These are phyloP conservation scores for Kwoniella europaea DNA, from an alignment of 768 basidiomycete genomes.

Conservation along the genomic window DNA sequence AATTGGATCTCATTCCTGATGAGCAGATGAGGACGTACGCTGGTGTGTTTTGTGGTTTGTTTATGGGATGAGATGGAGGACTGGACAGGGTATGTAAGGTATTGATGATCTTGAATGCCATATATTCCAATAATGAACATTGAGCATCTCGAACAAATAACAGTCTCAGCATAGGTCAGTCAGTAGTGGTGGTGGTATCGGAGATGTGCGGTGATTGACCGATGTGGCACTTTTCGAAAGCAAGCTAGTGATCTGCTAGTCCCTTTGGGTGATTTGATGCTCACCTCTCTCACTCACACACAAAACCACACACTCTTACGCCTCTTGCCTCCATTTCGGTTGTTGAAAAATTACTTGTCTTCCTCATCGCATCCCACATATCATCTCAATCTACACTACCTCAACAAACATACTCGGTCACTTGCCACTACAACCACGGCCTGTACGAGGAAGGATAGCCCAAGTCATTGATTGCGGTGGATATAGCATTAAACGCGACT, in stretches of 20 bases:
- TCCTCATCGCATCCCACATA: not conserved
- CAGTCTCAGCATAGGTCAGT: not conserved
- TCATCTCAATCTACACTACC: not conserved
- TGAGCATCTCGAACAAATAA: conserved; percentile 1
- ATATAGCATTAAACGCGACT: conserved; percentile 2
- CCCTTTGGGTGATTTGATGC: conserved; percentile 1
- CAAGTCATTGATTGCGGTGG: not conserved
- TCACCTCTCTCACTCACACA: no score
- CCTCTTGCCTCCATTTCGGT: not conserved
- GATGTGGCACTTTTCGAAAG: conserved; percentile 2
- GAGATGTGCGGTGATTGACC: conserved; percentile 10
- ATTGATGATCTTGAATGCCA: not conserved
- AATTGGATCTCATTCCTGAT: no score
- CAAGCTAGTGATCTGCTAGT: conserved; percentile 9
- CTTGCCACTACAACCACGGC: not conserved
- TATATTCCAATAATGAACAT: not conserved
- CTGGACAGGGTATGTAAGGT: no score
- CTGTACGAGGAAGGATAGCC: not conserved
- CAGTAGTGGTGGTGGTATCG: not conserved
- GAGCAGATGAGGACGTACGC: not conserved
- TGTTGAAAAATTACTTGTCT: not conserved
- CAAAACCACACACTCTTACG: no score
- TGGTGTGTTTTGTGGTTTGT: not conserved
- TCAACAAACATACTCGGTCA: not conserved
- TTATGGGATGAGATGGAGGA: no score